phyloP scores from a whole-genome alignment of 345 rosid species.

The Mercurialis annua region DNA sequence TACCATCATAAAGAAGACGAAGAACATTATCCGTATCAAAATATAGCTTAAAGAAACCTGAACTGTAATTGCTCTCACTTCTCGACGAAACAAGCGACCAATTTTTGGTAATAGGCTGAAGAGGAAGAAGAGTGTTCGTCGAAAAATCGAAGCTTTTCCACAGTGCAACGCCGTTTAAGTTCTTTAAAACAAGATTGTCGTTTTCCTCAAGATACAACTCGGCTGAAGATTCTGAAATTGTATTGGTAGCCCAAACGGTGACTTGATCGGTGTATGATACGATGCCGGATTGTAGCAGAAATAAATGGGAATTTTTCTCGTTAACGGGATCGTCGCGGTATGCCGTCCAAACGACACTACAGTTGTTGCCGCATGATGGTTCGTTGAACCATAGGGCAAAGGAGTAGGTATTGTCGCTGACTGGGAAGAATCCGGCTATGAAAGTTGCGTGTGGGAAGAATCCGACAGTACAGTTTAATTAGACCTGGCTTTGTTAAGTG shows the following conservation, averaged over 20 bases:
- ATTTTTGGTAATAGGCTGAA: slow-evolving; percentile 1
- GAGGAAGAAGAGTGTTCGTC: slow-evolving; percentile 19
- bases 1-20: slow-evolving; percentile 28
- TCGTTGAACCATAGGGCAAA: slow-evolving; percentile 23
- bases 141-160: slow-evolving; percentile 25
- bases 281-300: slow-evolving; percentile 5
- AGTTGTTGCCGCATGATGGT: background rate
- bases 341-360: slow-evolving; percentile 19
- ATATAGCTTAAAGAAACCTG: slow-evolving; percentile 15
- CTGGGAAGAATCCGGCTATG: slow-evolving; percentile 21
- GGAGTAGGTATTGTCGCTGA: slow-evolving; percentile 25
- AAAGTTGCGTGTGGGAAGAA: slow-evolving; percentile 15
- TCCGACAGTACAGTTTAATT: too few relatives aligned
- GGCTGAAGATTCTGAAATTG: slow-evolving; percentile 2
- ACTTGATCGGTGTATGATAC: slow-evolving; percentile 5
- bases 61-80: slow-evolving; percentile 15
- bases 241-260: slow-evolving; percentile 11
- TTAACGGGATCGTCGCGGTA: slow-evolving; percentile 15
- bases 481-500: too few relatives aligned
- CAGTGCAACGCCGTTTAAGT: background rate
- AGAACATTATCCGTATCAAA: slow-evolving; percentile 34
- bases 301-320: slow-evolving; percentile 7
- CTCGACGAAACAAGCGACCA: slow-evolving; percentile 16
- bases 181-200: slow-evolving; percentile 21
- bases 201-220: slow-evolving; percentile 7